Evolutionary conservation across 768 basidiomycete species (phyloP).

Genomic region (Auriscalpium vulgare): DNA sequence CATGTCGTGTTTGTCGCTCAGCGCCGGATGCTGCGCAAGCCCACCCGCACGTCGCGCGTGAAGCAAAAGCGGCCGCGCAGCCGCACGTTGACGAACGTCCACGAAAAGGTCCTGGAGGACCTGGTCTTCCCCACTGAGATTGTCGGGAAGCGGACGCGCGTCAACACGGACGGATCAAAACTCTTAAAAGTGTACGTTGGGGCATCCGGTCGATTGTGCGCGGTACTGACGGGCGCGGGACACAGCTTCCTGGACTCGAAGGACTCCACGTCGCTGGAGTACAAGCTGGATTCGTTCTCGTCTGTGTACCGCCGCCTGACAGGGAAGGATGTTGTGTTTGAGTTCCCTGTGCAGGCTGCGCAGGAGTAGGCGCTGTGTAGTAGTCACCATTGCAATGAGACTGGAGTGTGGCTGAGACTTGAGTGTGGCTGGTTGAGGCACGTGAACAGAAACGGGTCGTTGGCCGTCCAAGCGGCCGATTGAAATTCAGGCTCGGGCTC

Average conservation of each 20-base stretch:
- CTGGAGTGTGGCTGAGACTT: not conserved
- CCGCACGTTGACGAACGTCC: conserved; percentile 94
- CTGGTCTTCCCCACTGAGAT: conserved; percentile 99
- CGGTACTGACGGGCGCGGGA: not conserved
- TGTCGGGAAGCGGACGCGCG: conserved; percentile 95
- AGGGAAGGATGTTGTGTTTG: conserved; percentile 94
- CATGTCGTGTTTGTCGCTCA: conserved; percentile 99
- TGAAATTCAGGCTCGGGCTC: conserved; percentile 2
- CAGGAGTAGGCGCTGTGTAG: conserved; percentile 47
- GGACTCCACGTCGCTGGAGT: conserved; percentile 96
- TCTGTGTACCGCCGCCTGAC: conserved; percentile 93
- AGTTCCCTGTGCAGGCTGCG: conserved; percentile 67
- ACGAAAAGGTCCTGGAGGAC: conserved; percentile 98
- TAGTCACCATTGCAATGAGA: conserved; percentile 4
- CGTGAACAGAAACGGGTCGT: too few relatives aligned
- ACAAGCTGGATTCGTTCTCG: conserved; percentile 99
- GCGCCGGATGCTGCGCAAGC: conserved; percentile 96
- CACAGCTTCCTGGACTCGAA: conserved; percentile 92
- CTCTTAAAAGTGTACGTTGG: conserved; percentile 90
- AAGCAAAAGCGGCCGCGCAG: conserved; percentile 95
- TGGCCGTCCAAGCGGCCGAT: not conserved
- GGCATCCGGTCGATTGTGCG: not conserved
- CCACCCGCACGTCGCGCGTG: conserved; percentile 86
- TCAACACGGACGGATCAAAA: conserved; percentile 90
- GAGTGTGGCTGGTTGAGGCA: not conserved